Evolutionary conservation across 768 basidiomycete species (phyloP).

Genomic region (Scleroderma bovista): DNA sequence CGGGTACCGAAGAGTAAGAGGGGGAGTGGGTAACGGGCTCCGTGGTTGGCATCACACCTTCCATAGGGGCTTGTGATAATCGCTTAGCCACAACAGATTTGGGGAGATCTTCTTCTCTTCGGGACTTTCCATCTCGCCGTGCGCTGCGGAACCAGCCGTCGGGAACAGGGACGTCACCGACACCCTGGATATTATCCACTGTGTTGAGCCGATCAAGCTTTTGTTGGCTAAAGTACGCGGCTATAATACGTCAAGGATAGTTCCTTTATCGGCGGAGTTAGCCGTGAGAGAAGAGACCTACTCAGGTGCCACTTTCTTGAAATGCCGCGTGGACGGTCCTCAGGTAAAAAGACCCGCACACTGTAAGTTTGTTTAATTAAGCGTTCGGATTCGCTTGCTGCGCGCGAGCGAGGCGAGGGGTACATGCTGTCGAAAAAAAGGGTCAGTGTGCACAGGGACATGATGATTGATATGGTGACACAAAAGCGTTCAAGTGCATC

Average conservation of each 20-base stretch:
- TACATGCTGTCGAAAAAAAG: constrained; percentile 26
- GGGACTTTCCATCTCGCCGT: constrained; percentile 53
- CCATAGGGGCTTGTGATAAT: constrained; percentile 30
- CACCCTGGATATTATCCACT: constrained; percentile 61
- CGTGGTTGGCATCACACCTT: constrained; percentile 18
- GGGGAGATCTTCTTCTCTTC: constrained; percentile 36
- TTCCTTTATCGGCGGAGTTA: constrained; percentile 21
- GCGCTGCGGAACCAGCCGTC: constrained; percentile 79
- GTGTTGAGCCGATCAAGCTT: constrained; percentile 66
- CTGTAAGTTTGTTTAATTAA: constrained; percentile 54
- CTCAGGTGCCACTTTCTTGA: constrained; percentile 50
- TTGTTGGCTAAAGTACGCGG: constrained; percentile 81
- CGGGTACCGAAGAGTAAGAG: constrained; percentile 16
- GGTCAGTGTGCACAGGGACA: constrained; percentile 10
- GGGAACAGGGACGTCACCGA: constrained; percentile 63
- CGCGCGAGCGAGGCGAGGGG: constrained; percentile 37
- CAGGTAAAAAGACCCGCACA: constrained; percentile 43
- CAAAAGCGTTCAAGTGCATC: not conserved
- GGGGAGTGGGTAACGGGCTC: constrained; percentile 15
- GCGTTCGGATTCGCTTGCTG: constrained; percentile 34
- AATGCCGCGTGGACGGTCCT: constrained; percentile 36
- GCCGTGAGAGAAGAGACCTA: constrained; percentile 29
- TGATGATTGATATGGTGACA: constrained; percentile 4
- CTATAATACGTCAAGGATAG: constrained; percentile 33
- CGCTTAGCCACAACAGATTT: constrained; percentile 43